Percentiles rank a stretch among this genome's conserved stretches.
These are phyloP conservation scores for Moesziomyces sp. DNA, from an alignment of 1,284 basidiomycete species.

Conservation along the genomic window DNA sequence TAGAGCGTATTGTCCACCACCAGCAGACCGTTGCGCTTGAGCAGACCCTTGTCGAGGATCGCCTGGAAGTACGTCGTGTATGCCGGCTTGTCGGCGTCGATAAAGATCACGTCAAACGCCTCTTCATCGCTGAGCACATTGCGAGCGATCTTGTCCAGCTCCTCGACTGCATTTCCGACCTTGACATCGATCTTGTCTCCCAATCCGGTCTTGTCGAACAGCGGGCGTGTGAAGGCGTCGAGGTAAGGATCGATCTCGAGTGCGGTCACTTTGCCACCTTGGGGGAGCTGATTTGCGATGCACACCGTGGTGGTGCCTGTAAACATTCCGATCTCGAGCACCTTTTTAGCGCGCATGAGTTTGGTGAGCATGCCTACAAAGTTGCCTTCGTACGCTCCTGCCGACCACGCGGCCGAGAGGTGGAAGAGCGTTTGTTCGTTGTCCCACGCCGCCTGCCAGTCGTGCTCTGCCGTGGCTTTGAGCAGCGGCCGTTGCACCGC, in stretches of 20 bases:
- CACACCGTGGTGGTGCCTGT: slow-evolving; percentile 59
- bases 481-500: slow-evolving; percentile 29
- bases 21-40: slow-evolving; percentile 57
- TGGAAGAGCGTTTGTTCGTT: slow-evolving; percentile 36
- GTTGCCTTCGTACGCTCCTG: slow-evolving; percentile 55
- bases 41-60: slow-evolving; percentile 54
- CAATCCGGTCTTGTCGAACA: slow-evolving; percentile 59
- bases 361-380: slow-evolving; percentile 52
- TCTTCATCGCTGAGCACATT: slow-evolving; percentile 33
- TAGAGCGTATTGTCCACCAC: slow-evolving; percentile 67
- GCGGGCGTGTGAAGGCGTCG: slow-evolving; percentile 56
- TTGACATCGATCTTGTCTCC: slow-evolving; percentile 59
- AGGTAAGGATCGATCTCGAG: slow-evolving; percentile 67
- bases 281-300: slow-evolving; percentile 45
- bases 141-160: slow-evolving; percentile 43
- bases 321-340: slow-evolving; percentile 61
- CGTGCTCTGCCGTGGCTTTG: slow-evolving; percentile 49
- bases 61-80: slow-evolving; percentile 60
- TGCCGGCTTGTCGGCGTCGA: slow-evolving; percentile 67
- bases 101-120: slow-evolving; percentile 67
- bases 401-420: slow-evolving; percentile 42
- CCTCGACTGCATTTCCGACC: slow-evolving; percentile 59
- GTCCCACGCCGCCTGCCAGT: slow-evolving; percentile 46
- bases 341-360: slow-evolving; percentile 41
- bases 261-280: slow-evolving; percentile 55